phyloP scores from a whole-genome alignment of 768 basidiomycete genomes.

The Naganishia randhawae region DNA sequence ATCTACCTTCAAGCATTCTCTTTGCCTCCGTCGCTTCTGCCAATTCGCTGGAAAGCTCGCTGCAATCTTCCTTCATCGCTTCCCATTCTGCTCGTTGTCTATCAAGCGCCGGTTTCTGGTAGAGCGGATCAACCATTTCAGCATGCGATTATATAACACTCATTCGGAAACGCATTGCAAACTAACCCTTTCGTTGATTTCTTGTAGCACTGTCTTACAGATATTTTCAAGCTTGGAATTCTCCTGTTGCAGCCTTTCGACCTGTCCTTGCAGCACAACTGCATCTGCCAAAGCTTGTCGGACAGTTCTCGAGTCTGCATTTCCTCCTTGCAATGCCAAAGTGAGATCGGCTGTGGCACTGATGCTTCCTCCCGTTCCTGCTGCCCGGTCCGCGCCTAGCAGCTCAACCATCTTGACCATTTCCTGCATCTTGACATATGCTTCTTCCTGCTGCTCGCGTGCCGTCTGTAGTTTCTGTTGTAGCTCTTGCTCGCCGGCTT shows the following conservation, averaged over 20 bases:
- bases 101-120: slow-evolving; percentile 79
- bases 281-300: slow-evolving; percentile 22
- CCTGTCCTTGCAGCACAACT: slow-evolving; percentile 21
- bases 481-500: slow-evolving; percentile 60
- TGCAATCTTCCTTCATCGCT: slow-evolving; percentile 38
- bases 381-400: slow-evolving; percentile 37
- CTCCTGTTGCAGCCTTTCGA: slow-evolving; percentile 21
- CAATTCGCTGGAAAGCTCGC: slow-evolving; percentile 38
- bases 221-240: slow-evolving; percentile 22
- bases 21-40: slow-evolving; percentile 20
- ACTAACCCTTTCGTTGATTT: slow-evolving; percentile 84
- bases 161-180: background rate
- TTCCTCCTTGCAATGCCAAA: slow-evolving; percentile 49
- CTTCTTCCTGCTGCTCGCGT: slow-evolving; percentile 62
- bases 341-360: slow-evolving; percentile 18
- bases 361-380: slow-evolving; percentile 15
- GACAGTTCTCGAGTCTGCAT: slow-evolving; percentile 50
- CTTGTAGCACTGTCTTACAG: slow-evolving; percentile 49
- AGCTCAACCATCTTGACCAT: slow-evolving; percentile 57
- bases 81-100: slow-evolving; percentile 81
- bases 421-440: slow-evolving; percentile 68
- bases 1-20: slow-evolving; percentile 12
- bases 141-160: background rate
- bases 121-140: background rate
- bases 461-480: slow-evolving; percentile 71